A percentile compares a stretch with the other conserved stretches of the same genome.
These are phyloP conservation scores for Thamnidium elegans DNA, from an alignment of 192 early-diverging fungal genomes.

Conservation along the genomic window DNA sequence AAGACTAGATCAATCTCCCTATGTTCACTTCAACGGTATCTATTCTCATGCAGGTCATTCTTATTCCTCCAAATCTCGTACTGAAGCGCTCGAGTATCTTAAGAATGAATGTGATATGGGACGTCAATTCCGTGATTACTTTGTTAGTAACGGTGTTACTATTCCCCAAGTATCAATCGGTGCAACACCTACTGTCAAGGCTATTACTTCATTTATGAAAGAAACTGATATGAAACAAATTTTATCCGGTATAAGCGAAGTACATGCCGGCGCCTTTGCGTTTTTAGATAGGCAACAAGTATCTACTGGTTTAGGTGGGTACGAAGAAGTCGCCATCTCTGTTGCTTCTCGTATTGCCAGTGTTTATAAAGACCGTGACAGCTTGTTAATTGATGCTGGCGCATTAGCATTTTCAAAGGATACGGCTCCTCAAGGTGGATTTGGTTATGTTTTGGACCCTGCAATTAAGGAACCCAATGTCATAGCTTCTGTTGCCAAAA, in stretches of 20 bases:
- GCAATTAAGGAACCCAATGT: not conserved
- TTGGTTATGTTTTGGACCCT: constrained; percentile 19
- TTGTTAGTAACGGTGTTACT: constrained; percentile 18
- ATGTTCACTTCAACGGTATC: constrained; percentile 25
- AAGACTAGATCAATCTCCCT: constrained; percentile 19
- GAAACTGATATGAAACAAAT: constrained; percentile 10
- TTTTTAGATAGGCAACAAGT: constrained; percentile 36
- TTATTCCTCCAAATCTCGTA: constrained; percentile 16
- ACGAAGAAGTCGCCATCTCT: constrained; percentile 24
- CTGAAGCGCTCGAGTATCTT: constrained; percentile 23
- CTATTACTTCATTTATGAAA: constrained; percentile 8
- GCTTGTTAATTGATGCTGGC: constrained; percentile 33
- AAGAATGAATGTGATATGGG: constrained; percentile 30
- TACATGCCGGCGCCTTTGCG: constrained; percentile 34
- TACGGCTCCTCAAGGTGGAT: constrained; percentile 33
- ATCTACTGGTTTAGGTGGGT: constrained; percentile 14
- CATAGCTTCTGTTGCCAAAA: constrained; percentile 15
- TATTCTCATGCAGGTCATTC: constrained; percentile 38
- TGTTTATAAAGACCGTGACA: constrained; percentile 27
- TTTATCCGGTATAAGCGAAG: constrained; percentile 28
- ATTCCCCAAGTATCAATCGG: constrained; percentile 26
- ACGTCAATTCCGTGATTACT: constrained; percentile 17
- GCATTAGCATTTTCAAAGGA: constrained; percentile 37
- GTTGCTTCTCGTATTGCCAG: constrained; percentile 26
- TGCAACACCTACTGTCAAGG: constrained; percentile 33